A percentile compares a stretch with the other conserved stretches of the same genome.
These are phyloP conservation scores for Suillus variegatus DNA, from an alignment of 768 basidiomycete genomes.

Conservation along the genomic window DNA sequence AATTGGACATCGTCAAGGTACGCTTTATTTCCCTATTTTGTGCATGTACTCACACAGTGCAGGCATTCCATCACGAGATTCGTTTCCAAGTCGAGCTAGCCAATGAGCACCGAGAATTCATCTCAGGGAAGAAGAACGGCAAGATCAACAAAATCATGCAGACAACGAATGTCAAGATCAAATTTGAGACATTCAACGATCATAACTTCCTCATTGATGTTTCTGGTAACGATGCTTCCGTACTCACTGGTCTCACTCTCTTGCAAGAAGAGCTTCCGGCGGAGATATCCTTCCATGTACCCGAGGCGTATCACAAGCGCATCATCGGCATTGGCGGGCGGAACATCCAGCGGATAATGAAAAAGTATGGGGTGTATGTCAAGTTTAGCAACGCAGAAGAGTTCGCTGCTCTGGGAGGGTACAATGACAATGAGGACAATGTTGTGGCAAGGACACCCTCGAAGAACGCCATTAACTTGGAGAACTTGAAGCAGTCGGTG, in stretches of 20 bases:
- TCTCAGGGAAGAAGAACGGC: slow-evolving; percentile 98
- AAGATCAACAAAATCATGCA: slow-evolving; percentile 99
- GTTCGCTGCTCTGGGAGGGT: slow-evolving; percentile 91
- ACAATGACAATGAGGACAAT: slow-evolving; percentile 97
- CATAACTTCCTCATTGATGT: slow-evolving; percentile 94
- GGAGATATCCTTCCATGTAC: slow-evolving; percentile 98
- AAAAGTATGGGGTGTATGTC: slow-evolving; percentile 99
- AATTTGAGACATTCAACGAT: slow-evolving; percentile 98
- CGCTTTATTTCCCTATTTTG: background rate
- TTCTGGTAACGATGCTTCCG: slow-evolving; percentile 79
- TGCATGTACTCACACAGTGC: slow-evolving; percentile 5
- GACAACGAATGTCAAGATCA: slow-evolving; percentile 95
- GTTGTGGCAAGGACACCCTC: slow-evolving; percentile 97
- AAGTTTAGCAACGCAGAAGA: slow-evolving; percentile 99
- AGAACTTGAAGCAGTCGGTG: slow-evolving; percentile 92
- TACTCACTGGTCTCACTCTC: slow-evolving; percentile 84
- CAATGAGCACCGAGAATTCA: slow-evolving; percentile 98
- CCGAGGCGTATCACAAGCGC: slow-evolving; percentile 96
- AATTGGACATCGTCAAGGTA: slow-evolving; percentile 91
- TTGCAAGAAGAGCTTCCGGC: slow-evolving; percentile 98
- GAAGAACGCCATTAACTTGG: slow-evolving; percentile 94
- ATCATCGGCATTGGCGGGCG: slow-evolving; percentile 98
- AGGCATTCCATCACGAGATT: slow-evolving; percentile 96
- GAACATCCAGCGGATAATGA: slow-evolving; percentile 99
- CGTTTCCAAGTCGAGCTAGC: slow-evolving; percentile 97